Evolutionary conservation across 345 rosid genomes (phyloP).

Genomic region (Eucalyptus coolabah): DNA sequence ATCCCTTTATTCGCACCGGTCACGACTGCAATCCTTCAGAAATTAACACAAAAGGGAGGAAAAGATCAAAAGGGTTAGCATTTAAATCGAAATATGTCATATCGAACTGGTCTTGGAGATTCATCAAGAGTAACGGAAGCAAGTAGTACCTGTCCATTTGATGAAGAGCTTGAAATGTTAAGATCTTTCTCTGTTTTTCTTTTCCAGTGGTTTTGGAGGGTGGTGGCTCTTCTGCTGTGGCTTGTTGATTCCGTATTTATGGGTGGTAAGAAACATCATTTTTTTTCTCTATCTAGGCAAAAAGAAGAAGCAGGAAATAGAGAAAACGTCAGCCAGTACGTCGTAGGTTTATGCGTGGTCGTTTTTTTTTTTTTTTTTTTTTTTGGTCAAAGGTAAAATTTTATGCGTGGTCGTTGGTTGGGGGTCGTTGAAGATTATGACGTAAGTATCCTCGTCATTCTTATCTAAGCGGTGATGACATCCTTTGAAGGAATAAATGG

Average conservation of each 20-base stretch:
- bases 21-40: neutral
- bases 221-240: neutral
- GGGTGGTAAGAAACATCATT: neutral
- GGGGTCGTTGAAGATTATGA: neutral
- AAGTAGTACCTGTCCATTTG: neutral
- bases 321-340: neutral
- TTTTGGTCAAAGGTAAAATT: too few relatives aligned
- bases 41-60: neutral
- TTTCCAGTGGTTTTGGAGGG: neutral
- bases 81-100: neutral
- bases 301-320: neutral
- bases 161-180: neutral
- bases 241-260: neutral
- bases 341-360: neutral
- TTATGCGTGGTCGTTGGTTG: neutral
- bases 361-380: too few relatives aligned
- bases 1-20: constrained; percentile 9
- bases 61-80: neutral
- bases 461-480: neutral
- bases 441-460: neutral
- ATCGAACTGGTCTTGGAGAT: neutral
- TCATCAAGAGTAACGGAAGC: neutral
- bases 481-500: too few relatives aligned
- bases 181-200: neutral
- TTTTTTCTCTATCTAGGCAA: neutral